These are phyloP conservation scores for Solanum sparsipilum DNA, from an alignment of 257 asterid species.

Conservation along the genomic window DNA sequence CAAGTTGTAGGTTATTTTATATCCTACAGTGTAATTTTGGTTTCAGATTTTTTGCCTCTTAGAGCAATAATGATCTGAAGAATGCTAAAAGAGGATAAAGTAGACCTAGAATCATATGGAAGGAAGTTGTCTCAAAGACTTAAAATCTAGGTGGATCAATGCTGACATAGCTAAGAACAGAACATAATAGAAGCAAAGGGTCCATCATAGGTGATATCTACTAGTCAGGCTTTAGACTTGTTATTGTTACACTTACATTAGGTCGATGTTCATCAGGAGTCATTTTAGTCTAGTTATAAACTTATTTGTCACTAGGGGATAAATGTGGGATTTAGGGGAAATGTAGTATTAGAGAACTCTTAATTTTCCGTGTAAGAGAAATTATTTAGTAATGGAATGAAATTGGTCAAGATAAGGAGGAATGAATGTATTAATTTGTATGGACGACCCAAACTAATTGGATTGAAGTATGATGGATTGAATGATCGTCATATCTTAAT, in stretches of 20 bases:
- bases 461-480: background rate
- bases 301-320: background rate
- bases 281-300: background rate
- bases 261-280: background rate
- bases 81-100: background rate
- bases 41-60: background rate
- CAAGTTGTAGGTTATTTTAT: background rate
- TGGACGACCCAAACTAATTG: background rate
- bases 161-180: background rate
- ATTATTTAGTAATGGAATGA: background rate
- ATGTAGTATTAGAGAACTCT: background rate
- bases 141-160: background rate
- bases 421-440: background rate
- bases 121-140: background rate
- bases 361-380: background rate
- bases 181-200: background rate
- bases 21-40: background rate
- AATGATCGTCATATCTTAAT: background rate
- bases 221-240: background rate
- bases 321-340: background rate
- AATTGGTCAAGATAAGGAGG: background rate
- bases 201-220: background rate
- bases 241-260: background rate
- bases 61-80: background rate
- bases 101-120: background rate